Percentiles rank a stretch among this genome's conserved stretches.
Conservation (phyloP, 257 asterid species). For the Plantago major region DNA sequence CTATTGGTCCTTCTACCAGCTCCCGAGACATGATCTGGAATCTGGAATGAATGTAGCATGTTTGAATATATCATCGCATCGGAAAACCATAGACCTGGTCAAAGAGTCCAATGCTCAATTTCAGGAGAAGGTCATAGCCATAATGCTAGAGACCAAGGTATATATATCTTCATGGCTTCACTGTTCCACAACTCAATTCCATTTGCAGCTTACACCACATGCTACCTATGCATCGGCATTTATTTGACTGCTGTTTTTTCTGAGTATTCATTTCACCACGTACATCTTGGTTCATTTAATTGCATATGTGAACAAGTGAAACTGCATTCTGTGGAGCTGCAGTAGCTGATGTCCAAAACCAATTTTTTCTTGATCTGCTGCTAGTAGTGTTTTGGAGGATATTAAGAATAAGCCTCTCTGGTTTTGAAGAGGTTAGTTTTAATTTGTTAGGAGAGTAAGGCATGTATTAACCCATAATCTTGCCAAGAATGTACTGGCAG, state of each 20-base stretch:
- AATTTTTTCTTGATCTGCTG: too few species aligned
- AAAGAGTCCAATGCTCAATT: slow-evolving; percentile 88
- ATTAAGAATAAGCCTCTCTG: too few species aligned
- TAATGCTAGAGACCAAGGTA: slow-evolving; percentile 98
- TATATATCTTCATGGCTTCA: slow-evolving; percentile 12
- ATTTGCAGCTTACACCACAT: slow-evolving; percentile 11
- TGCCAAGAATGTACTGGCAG: too few species aligned
- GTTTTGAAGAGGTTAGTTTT: too few species aligned
- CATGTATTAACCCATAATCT: too few species aligned
- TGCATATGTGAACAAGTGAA: too few species aligned
- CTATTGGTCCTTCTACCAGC: slow-evolving; percentile 96
- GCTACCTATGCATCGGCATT: slow-evolving; percentile 4
- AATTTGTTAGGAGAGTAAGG: too few species aligned
- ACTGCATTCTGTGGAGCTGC: too few species aligned
- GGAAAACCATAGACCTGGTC: slow-evolving; percentile 84
- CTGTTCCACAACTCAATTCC: slow-evolving; percentile 1
- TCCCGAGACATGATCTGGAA: slow-evolving; percentile 96
- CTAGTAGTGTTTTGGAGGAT: too few species aligned
- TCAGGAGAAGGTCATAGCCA: slow-evolving; percentile 76
- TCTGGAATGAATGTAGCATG: slow-evolving; percentile 98
- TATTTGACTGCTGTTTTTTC: background rate
- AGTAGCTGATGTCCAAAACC: too few species aligned
- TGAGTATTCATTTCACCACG: background rate
- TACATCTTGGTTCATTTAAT: too few species aligned
- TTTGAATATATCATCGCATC: slow-evolving; percentile 93